Evolutionary conservation across 129 eudicot genomes (phyloP).

Genomic region (Flaveria robusta): DNA sequence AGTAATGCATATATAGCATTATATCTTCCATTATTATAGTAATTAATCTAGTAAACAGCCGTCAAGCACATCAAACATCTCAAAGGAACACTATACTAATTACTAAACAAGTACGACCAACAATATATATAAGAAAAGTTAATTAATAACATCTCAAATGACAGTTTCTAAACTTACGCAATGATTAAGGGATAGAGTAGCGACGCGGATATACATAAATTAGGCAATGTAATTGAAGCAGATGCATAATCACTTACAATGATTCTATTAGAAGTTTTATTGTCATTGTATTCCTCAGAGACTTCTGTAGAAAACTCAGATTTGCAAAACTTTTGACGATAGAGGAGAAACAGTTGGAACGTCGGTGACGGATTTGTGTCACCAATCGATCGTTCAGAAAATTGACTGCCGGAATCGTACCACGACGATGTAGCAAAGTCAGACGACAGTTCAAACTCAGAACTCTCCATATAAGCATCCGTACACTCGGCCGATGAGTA

Average conservation of each 20-base stretch:
- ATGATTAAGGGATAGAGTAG: neutral
- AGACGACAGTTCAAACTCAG: conserved; percentile 48
- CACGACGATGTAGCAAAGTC: conserved; percentile 64
- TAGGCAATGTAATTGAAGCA: neutral
- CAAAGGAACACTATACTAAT: conserved; percentile 2
- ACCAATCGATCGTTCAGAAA: conserved; percentile 65
- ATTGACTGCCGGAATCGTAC: conserved; percentile 82
- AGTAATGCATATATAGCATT: conserved; percentile 4
- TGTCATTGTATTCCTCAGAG: conserved; percentile 20
- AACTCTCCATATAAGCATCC: conserved; percentile 43
- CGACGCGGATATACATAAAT: conserved; percentile 4
- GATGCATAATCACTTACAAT: conserved; percentile 48
- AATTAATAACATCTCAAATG: neutral
- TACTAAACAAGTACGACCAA: conserved; percentile 7
- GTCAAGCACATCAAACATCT: conserved; percentile 20
- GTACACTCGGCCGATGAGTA: conserved; percentile 46
- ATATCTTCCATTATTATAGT: neutral
- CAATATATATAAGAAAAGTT: conserved; percentile 8
- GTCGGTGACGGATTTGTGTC: conserved; percentile 64
- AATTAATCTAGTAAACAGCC: neutral
- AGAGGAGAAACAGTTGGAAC: conserved; percentile 59
- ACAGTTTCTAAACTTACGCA: neutral
- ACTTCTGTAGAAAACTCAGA: conserved; percentile 38
- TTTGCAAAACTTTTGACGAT: conserved; percentile 53
- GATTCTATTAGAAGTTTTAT: conserved; percentile 36